Base-by-base conservation (phyloP, 495 filamentous ascomycete species). In the Penicillium desertorum region DNA sequence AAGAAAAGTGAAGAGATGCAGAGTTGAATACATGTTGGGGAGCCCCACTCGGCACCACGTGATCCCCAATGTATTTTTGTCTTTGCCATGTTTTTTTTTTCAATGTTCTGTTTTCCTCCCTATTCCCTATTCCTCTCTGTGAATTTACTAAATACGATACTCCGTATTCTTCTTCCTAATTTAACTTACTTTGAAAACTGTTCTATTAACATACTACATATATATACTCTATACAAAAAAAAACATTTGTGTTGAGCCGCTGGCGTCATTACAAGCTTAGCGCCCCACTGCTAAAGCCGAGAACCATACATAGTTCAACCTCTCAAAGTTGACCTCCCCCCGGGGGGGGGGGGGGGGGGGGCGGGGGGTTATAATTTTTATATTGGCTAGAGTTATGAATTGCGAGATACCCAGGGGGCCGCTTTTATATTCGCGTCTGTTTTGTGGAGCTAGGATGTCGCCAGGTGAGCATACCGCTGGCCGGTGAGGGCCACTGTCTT, bases 41-140 rank as follows among this genome's bases (percentile, higher is more conserved):
- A 57, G 51, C 36, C 57, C 51, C 51, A 53, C 51, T 49, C n/a
- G n/a, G 8, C 10, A 8, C 52, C 55, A 61, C 59, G 59, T 61
- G 59, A 61, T 57, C 45, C 54, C 54, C 54, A 57, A 55, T 55
- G 51, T 34, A 23, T 34, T 32, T 23, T 20, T n/a, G 27, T 22
- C 4, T 37, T 37, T 25, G 16, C 19, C 27, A 7, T 22, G 30
- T 29, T 23, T 11, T 51, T 23, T 11, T 51, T 22, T 43, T 20
- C 23, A 6, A 20, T 19, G 29, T 46, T 30, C 5, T 37, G 7
- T 27, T 11, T 29, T 27, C 19, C 5, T n/a, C 36, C 36, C n/a
- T 17, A 9, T 39, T n/a, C 36, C 36, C n/a, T 17, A 9, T 39
- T 17, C 36, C 5, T 39, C 16, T 17, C 2, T 16, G 2, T 37